phyloP scores from a whole-genome alignment of 768 basidiomycete genomes.

The Agaricus blazei region DNA sequence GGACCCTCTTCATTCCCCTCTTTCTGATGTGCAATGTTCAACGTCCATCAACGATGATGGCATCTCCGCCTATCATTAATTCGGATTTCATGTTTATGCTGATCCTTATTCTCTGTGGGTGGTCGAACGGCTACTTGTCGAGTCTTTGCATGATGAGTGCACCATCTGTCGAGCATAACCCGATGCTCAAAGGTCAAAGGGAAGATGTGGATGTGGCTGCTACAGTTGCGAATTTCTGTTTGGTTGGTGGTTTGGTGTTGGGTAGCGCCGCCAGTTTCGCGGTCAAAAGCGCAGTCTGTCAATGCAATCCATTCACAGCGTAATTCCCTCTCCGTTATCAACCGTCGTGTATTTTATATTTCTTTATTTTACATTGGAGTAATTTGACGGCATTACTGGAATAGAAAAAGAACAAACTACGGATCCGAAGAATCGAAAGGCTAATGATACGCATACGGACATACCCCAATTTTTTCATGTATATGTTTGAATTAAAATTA shows the following conservation, averaged over 20 bases:
- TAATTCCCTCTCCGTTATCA: constrained; percentile 9
- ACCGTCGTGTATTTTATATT: not conserved
- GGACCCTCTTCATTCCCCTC: constrained; percentile 80
- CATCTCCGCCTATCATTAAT: constrained; percentile 50
- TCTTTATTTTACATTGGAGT: too few relatives aligned
- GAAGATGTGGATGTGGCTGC: constrained; percentile 87
- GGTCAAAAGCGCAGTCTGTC: constrained; percentile 62
- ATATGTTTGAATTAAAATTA: not conserved
- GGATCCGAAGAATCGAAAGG: not conserved
- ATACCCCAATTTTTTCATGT: not conserved
- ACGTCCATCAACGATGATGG: constrained; percentile 28
- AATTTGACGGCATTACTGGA: too few relatives aligned
- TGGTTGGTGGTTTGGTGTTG: constrained; percentile 68
- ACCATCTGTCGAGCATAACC: constrained; percentile 77
- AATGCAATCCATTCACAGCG: constrained; percentile 65
- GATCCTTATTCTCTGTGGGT: constrained; percentile 68
- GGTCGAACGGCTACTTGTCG: constrained; percentile 76
- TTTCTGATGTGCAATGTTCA: constrained; percentile 88
- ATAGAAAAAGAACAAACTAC: too few relatives aligned
- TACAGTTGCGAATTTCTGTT: constrained; percentile 71
- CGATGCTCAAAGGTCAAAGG: constrained; percentile 55
- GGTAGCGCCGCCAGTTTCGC: constrained; percentile 83
- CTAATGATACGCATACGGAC: not conserved
- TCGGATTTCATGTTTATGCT: constrained; percentile 76
- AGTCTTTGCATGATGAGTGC: constrained; percentile 80